phyloP scores from a whole-genome alignment of 331 rosid genomes.

The Cydonia oblonga region DNA sequence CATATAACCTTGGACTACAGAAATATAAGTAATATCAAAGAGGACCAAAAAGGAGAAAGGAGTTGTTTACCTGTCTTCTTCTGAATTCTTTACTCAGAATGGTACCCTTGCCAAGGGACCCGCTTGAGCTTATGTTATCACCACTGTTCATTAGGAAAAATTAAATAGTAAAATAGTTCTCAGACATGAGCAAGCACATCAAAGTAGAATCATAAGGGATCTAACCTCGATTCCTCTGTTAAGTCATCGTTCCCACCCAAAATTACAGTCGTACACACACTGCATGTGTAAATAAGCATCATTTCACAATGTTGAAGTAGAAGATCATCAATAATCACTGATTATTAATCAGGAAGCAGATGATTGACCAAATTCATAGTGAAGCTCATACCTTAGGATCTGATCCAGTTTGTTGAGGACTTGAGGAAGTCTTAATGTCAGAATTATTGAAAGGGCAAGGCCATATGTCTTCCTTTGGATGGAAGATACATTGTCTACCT shows the following conservation, averaged over 20 bases:
- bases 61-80: constrained; percentile 62
- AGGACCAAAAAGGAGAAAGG: neutral
- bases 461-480: constrained; percentile 79
- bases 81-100: constrained; percentile 57
- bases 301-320: constrained; percentile 4
- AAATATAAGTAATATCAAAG: neutral
- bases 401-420: constrained; percentile 90
- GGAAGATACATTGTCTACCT: constrained; percentile 86
- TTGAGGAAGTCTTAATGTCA: constrained; percentile 85
- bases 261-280: constrained; percentile 88
- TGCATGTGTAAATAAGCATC: constrained; percentile 25
- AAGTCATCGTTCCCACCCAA: constrained; percentile 57
- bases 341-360: neutral
- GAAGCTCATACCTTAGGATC: constrained; percentile 62
- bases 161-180: neutral
- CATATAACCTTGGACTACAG: constrained; percentile 10
- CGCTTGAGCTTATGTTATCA: constrained; percentile 45
- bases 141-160: constrained; percentile 38
- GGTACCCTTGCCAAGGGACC: constrained; percentile 40
- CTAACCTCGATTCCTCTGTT: constrained; percentile 80
- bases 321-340: constrained; percentile 1
- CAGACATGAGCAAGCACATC: neutral
- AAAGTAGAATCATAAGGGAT: constrained; percentile 6
- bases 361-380: constrained; percentile 10
- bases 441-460: constrained; percentile 74